Conservation (phyloP, 495 filamentous ascomycete species). For the Astrothelium subdiscretum region DNA sequence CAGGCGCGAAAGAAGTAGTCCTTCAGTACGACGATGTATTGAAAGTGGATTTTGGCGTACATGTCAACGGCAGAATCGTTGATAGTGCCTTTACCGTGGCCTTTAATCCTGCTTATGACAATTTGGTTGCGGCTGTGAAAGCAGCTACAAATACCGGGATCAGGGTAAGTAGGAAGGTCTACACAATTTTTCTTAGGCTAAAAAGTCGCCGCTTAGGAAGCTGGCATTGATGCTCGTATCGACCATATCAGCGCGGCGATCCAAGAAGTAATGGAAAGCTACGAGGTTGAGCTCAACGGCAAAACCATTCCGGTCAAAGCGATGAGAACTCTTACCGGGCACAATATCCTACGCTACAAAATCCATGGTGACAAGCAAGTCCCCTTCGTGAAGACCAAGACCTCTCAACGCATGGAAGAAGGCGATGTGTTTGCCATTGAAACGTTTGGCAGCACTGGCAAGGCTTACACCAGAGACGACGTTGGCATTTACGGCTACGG, state of each 20-base stretch:
- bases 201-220: conserved; percentile 37
- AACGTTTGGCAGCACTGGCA: conserved; percentile 87
- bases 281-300: conserved; percentile 69
- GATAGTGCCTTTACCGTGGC: conserved; percentile 89
- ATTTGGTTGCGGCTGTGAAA: conserved; percentile 67
- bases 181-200: not conserved
- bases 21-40: conserved; percentile 75
- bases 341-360: conserved; percentile 73
- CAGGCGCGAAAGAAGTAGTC: conserved; percentile 68
- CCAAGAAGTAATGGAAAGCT: conserved; percentile 83
- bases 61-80: conserved; percentile 82
- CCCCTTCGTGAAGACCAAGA: conserved; percentile 75
- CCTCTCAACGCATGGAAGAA: conserved; percentile 73
- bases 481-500: conserved; percentile 37
- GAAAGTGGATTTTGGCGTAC: conserved; percentile 89
- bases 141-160: conserved; percentile 83
- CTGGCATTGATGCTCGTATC: conserved; percentile 71
- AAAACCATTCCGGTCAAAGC: conserved; percentile 70
- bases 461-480: conserved; percentile 72
- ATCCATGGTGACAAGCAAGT: conserved; percentile 88
- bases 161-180: conserved; percentile 25
- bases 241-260: conserved; percentile 65
- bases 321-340: conserved; percentile 80
- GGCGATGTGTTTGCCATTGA: conserved; percentile 89
- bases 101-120: conserved; percentile 77